Percentiles rank a stretch among this genome's conserved stretches.
These are phyloP conservation scores for Plantago lanceolata DNA, from an alignment of 305 asterid genomes.

Conservation along the genomic window DNA sequence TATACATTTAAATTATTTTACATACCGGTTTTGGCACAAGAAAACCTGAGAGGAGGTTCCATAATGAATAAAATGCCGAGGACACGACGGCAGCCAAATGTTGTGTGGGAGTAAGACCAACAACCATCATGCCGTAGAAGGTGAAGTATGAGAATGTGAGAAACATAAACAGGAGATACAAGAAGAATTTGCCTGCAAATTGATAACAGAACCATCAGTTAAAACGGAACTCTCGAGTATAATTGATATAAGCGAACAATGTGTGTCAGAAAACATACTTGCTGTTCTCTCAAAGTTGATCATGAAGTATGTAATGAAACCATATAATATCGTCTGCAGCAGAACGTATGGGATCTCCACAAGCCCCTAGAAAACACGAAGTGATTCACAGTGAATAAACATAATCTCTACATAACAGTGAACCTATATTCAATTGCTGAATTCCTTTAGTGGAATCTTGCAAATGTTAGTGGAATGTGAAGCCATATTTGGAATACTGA, in stretches of 20 bases:
- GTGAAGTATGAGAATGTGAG: slow-evolving; percentile 83
- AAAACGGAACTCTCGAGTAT: not conserved
- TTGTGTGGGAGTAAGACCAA: slow-evolving; percentile 75
- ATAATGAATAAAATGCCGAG: slow-evolving; percentile 76
- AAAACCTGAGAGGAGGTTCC: slow-evolving; percentile 90
- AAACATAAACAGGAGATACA: slow-evolving; percentile 52
- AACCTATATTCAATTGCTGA: not conserved
- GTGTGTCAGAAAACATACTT: slow-evolving; percentile 34
- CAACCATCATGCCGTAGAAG: slow-evolving; percentile 85
- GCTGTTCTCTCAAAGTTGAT: slow-evolving; percentile 72
- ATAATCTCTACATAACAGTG: not conserved
- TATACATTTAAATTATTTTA: not conserved
- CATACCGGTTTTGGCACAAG: slow-evolving; percentile 85
- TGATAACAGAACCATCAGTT: not conserved
- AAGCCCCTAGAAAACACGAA: slow-evolving; percentile 49
- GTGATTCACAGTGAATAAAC: slow-evolving; percentile 3
- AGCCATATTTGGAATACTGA: no score
- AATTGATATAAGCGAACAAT: not conserved
- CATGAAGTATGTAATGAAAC: slow-evolving; percentile 74
- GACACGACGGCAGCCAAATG: slow-evolving; percentile 68
- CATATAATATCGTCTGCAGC: slow-evolving; percentile 59
- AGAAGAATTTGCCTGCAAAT: slow-evolving; percentile 52
- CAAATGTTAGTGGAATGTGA: no score
- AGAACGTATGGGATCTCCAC: slow-evolving; percentile 78
- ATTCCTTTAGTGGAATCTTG: no score